Conservation (phyloP, 1,284 basidiomycete genomes). For the Stereum hirsutum region DNA sequence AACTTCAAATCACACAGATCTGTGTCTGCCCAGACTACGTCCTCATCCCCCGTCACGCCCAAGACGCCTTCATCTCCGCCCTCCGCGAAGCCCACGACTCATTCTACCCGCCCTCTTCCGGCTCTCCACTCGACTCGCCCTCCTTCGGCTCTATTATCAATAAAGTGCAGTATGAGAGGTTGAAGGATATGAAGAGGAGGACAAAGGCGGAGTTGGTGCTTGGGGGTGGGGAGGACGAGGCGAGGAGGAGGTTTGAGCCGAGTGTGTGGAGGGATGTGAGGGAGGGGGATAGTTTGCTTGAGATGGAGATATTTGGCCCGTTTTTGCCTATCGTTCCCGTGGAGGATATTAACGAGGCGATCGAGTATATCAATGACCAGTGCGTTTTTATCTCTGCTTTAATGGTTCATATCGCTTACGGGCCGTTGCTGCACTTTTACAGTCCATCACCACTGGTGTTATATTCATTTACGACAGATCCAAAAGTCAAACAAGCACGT, state of each 20-base stretch:
- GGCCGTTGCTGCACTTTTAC: too few species aligned
- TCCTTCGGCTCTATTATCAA: constrained; percentile 39
- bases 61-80: constrained; percentile 43
- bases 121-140: constrained; percentile 27
- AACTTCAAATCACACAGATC: constrained; percentile 22
- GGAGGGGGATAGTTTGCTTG: constrained; percentile 42
- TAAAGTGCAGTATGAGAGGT: constrained; percentile 37
- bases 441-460: constrained; percentile 40
- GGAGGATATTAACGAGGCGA: constrained; percentile 40
- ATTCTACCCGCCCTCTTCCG: constrained; percentile 30
- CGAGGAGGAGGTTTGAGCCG: constrained; percentile 29
- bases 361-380: constrained; percentile 38
- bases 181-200: constrained; percentile 36
- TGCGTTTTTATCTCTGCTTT: constrained; percentile 15
- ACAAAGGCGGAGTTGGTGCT: constrained; percentile 49
- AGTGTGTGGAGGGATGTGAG: constrained; percentile 39
- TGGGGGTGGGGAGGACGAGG: constrained; percentile 41
- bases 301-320: constrained; percentile 59
- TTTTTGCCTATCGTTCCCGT: constrained; percentile 57
- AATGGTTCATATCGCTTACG: not conserved
- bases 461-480: constrained; percentile 38
- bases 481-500: constrained; percentile 29
- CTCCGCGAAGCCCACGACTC: constrained; percentile 29
- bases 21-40: constrained; percentile 63
- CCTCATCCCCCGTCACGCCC: constrained; percentile 36